A percentile compares a stretch with the other conserved stretches of the same genome.
These are phyloP conservation scores for Acer yangbiense DNA, from an alignment of 345 rosid genomes.

Conservation along the genomic window DNA sequence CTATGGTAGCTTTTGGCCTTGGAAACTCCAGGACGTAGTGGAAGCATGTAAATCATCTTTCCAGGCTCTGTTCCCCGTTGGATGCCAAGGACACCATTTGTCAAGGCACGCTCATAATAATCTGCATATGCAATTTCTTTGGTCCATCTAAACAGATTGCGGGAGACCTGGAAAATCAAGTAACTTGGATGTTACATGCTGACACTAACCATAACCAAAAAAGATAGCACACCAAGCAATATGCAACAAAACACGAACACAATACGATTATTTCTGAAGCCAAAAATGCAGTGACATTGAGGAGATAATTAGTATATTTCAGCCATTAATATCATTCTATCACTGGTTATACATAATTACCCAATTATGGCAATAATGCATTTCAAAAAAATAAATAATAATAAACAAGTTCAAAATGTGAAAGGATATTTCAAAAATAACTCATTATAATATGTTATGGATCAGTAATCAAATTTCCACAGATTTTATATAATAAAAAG, in stretches of 20 bases:
- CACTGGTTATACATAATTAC: background rate
- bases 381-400: background rate
- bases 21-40: constrained; percentile 71
- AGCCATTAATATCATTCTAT: background rate
- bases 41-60: constrained; percentile 96
- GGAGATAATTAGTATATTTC: background rate
- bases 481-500: background rate
- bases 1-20: constrained; percentile 73
- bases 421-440: background rate
- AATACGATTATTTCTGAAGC: background rate
- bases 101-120: constrained; percentile 89
- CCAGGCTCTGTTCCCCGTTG: constrained; percentile 95
- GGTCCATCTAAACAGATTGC: constrained; percentile 90
- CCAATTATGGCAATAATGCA: background rate
- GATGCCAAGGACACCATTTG: constrained; percentile 86
- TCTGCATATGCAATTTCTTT: constrained; percentile 86
- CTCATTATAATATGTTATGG: background rate
- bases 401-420: background rate
- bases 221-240: background rate
- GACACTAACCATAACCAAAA: background rate
- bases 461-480: background rate
- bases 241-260: background rate
- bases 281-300: background rate
- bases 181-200: background rate
- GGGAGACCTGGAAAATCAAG: constrained; percentile 61